Base-by-base conservation (phyloP, 106 monocot species). In the Iris macrosiphon region DNA sequence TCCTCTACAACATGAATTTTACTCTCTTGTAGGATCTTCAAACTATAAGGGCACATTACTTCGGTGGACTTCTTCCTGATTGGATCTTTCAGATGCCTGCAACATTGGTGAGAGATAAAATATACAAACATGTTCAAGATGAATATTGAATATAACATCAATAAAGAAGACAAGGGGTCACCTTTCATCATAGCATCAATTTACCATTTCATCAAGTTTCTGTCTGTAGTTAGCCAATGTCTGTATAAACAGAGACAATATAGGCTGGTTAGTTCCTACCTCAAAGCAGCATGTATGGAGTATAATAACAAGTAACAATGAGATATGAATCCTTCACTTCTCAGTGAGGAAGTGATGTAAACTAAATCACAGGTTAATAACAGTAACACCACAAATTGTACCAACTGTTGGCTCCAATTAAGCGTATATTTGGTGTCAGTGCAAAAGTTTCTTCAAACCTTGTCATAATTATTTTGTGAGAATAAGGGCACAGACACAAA, bases 161-260 rank as follows among this genome's bases (percentile, higher is more conserved):
- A n/a, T 37, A 37, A 40, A 57, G 14, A 40, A 17, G 24, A n/a
- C 41, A 26, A 57, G n/a, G 24, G 38, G 19, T 15, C 3, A 56
- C 56, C 56, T 56, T 38, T 38, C 24, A 20, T 41, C 5, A 5
- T 40, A 16, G 21, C 14, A 70, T 77, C 54, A 65, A 43, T 59
- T 30, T 4, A 82, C 12, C 60, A 58, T 70, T 17, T 78, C 78
- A 55, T 84, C 83, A 31, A 84, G 43, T 44, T 70, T 75, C 59
- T 74, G 69, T 23, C 74, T 70, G 59, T 83, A 83, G 9, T 39
- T 51, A 54, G 83, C 83, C 51, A 83, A 65, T 14, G 35, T 62
- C 83, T 84, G 78, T 62, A n/a, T n/a, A 77, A 39, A 19, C 6
- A 52, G 21, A 31, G 15, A 40, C 30, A 38, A 31, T 12, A 17